A percentile compares a stretch with the other conserved stretches of the same genome.
Conservation (phyloP, 2,329 filamentous ascomycete species). For the Cryphonectria naterciae region DNA sequence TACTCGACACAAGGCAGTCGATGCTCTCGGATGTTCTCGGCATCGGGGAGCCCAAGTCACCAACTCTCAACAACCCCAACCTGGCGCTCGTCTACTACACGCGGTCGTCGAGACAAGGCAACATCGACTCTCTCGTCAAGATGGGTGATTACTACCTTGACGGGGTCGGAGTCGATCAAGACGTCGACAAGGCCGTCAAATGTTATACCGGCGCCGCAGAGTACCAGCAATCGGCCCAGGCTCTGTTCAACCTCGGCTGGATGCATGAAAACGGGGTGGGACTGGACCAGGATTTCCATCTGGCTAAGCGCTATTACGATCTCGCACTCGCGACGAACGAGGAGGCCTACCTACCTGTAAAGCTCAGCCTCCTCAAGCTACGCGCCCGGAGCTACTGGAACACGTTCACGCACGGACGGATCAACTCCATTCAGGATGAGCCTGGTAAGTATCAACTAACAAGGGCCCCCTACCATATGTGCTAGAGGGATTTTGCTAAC, state of each 20-base stretch:
- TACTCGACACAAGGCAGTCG: slow-evolving; percentile 76
- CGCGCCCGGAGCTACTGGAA: slow-evolving; percentile 92
- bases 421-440: slow-evolving; percentile 92
- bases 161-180: slow-evolving; percentile 73
- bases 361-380: slow-evolving; percentile 84
- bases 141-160: slow-evolving; percentile 97
- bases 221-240: slow-evolving; percentile 88
- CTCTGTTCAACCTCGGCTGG: slow-evolving; percentile 96
- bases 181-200: slow-evolving; percentile 84
- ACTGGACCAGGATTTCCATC: slow-evolving; percentile 91
- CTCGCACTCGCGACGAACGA: slow-evolving; percentile 87
- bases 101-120: slow-evolving; percentile 87
- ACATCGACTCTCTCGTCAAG: slow-evolving; percentile 93
- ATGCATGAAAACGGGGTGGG: slow-evolving; percentile 98
- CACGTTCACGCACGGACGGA: slow-evolving; percentile 82
- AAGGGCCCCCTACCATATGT: background rate
- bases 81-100: slow-evolving; percentile 93
- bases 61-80: slow-evolving; percentile 54
- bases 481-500: slow-evolving; percentile 35
- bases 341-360: slow-evolving; percentile 93
- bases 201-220: slow-evolving; percentile 95
- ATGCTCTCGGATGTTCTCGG: slow-evolving; percentile 59
- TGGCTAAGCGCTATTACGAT: slow-evolving; percentile 96
- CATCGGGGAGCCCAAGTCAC: slow-evolving; percentile 41
- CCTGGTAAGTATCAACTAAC: slow-evolving; percentile 63